Base-by-base conservation (phyloP, 2,329 filamentous ascomycete species). In the Epicoccum sorghinum region DNA sequence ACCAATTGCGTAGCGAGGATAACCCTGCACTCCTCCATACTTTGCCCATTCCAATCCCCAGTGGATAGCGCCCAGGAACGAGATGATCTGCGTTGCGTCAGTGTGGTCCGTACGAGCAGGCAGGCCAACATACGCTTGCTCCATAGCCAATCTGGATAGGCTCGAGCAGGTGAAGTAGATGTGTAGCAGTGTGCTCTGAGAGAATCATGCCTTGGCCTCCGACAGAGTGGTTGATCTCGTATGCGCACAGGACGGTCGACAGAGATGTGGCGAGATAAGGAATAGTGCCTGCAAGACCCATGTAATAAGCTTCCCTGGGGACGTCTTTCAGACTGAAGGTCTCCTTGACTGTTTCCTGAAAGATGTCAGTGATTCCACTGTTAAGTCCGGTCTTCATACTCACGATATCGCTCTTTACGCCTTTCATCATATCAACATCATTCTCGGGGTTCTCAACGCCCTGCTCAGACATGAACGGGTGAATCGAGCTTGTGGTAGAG, bases 61-160 rank as follows among this genome's bases (percentile, higher is more conserved):
- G 76, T 97, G 93, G 67, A 96, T 87, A 30, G 93, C 93, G 39
- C 93, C 93, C 1, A 97, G 84, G 81, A 96, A 97, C 25, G 92
- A 96, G 66, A 96, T 89, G 67, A 96, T 95, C 86, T 89, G 59
- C 14, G 23, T 22, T 3, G 6, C 35, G 14, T 43, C 32, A 43
- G 32, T 61, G 52, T 54, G 38, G 37, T 12, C 1, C n/a, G 7
- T 12, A 5, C 9, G 4, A 8, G 10, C 9, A 29, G 1, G 10
- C 2, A 3, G 14, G 23, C 27, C 27, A 18, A n/a, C 22, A 82
- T 79, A 89, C 86, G 53, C 96, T 86, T 42, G 93, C 93, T 50
- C 93, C 93, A 67, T 96, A 96, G 55, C 91, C 93, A 49, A 97
- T 83, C 76, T 97, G 93, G 47, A 97, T 78, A 10, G 92, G 92